Evolutionary conservation across 2,329 filamentous ascomycete species (phyloP).

Genomic region (Helotiales sp.): DNA sequence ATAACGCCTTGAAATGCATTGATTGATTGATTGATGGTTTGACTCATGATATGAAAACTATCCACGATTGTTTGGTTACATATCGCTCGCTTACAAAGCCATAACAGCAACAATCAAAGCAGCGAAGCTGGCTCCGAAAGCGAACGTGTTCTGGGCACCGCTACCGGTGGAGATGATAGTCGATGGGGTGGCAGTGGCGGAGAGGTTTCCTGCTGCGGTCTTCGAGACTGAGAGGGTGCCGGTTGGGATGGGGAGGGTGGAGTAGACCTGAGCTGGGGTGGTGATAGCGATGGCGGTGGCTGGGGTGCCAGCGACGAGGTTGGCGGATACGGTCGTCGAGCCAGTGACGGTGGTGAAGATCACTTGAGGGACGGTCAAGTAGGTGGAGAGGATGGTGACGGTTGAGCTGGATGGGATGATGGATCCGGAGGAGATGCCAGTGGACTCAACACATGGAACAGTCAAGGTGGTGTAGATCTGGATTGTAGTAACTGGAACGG

Average conservation of each 20-base stretch:
- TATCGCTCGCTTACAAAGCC: constrained; percentile 32
- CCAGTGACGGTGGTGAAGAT: constrained; percentile 47
- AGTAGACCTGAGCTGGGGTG: constrained; percentile 33
- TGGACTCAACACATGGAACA: constrained; percentile 53
- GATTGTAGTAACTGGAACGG: constrained; percentile 54
- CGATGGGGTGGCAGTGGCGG: constrained; percentile 42
- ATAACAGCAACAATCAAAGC: constrained; percentile 37
- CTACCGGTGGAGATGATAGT: constrained; percentile 45
- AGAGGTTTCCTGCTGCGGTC: constrained; percentile 31
- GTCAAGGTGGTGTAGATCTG: constrained; percentile 56
- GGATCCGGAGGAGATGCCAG: constrained; percentile 46
- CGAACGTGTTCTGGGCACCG: constrained; percentile 33
- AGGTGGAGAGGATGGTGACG: constrained; percentile 54
- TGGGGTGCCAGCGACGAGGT: constrained; percentile 46
- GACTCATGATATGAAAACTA: neutral
- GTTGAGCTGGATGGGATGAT: constrained; percentile 54
- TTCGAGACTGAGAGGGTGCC: constrained; percentile 20
- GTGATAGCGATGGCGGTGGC: constrained; percentile 43
- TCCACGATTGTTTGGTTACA: neutral
- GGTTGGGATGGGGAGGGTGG: constrained; percentile 34
- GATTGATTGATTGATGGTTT: too few relatives aligned
- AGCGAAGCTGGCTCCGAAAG: constrained; percentile 36
- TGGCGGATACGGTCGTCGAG: constrained; percentile 16
- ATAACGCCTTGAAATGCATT: constrained; percentile 21
- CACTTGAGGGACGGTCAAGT: constrained; percentile 58